A percentile compares a stretch with the other conserved stretches of the same genome.
These are phyloP conservation scores for Canavalia gladiata DNA, from an alignment of 306 rosid species.

Conservation along the genomic window DNA sequence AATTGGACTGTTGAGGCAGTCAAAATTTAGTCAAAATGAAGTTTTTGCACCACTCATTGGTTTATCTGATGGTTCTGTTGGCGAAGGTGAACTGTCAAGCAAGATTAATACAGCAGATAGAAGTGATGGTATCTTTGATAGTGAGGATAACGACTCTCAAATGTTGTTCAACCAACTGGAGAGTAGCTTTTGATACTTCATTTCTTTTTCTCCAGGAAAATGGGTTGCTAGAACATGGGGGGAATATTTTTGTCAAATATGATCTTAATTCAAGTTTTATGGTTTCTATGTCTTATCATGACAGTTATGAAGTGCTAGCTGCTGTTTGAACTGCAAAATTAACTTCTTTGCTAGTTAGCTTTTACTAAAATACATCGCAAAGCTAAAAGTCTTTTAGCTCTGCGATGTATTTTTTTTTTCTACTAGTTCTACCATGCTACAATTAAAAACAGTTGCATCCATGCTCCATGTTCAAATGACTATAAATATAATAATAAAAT, in stretches of 20 bases:
- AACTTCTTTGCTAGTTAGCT: too few species aligned
- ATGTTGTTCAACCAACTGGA: conserved; percentile 62
- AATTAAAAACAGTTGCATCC: too few species aligned
- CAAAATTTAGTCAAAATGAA: conserved; percentile 57
- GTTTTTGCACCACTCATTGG: conserved; percentile 68
- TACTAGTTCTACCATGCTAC: too few species aligned
- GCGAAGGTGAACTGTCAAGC: conserved; percentile 41
- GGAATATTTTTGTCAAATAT: neutral
- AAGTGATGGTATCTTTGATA: conserved; percentile 40
- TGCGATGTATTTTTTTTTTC: too few species aligned
- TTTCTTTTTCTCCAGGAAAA: conserved; percentile 16
- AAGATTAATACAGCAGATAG: conserved; percentile 39
- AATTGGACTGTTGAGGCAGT: conserved; percentile 65
- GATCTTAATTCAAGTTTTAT: conserved; percentile 1
- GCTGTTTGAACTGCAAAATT: neutral
- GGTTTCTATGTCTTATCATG: conserved; percentile 2
- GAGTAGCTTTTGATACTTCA: conserved; percentile 52
- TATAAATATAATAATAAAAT: too few species aligned
- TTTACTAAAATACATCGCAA: too few species aligned
- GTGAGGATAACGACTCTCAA: conserved; percentile 64
- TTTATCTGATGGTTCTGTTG: conserved; percentile 48
- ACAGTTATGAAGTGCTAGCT: conserved; percentile 27
- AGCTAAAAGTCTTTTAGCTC: too few species aligned
- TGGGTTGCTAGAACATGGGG: conserved; percentile 21
- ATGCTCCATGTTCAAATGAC: too few species aligned